A percentile compares a stretch with the other conserved stretches of the same genome.
These are phyloP conservation scores for Torulaspora delbrueckii DNA, from an alignment of 805 yeast genomes.

Conservation along the genomic window DNA sequence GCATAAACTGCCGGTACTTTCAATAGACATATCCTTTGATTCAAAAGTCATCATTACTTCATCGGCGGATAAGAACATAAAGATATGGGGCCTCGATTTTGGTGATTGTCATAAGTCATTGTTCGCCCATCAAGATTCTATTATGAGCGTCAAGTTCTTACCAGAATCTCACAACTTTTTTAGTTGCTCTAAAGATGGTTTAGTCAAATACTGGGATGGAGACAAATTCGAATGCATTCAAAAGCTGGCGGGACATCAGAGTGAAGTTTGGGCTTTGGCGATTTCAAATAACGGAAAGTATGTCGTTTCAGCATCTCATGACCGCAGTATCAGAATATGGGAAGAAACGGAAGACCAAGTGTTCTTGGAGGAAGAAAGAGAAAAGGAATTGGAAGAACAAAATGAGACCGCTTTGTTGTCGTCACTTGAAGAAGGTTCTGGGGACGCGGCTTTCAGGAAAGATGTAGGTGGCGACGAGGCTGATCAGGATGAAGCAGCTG, in stretches of 20 bases:
- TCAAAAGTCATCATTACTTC: conserved; percentile 85
- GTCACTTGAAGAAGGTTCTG: conserved; percentile 57
- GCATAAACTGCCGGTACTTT: conserved; percentile 90
- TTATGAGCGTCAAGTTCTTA: conserved; percentile 80
- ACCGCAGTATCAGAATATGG: conserved; percentile 92
- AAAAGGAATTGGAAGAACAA: conserved; percentile 87
- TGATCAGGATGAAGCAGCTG: conserved; percentile 53
- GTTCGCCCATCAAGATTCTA: conserved; percentile 94
- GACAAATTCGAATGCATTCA: conserved; percentile 93
- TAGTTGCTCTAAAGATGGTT: conserved; percentile 83
- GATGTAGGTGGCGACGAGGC: conserved; percentile 38
- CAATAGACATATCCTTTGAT: conserved; percentile 86
- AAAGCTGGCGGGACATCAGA: conserved; percentile 77
- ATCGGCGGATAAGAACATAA: conserved; percentile 95
- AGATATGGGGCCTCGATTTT: conserved; percentile 97
- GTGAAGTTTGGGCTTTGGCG: conserved; percentile 92
- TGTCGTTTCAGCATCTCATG: conserved; percentile 83
- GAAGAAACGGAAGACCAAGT: conserved; percentile 88
- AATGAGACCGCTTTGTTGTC: conserved; percentile 77
- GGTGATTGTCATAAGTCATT: conserved; percentile 98
- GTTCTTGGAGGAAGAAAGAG: conserved; percentile 95
- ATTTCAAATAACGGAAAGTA: conserved; percentile 66
- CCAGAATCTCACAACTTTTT: conserved; percentile 87
- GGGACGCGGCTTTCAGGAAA: conserved; percentile 38
- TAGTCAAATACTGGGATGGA: conserved; percentile 97